Conservation (phyloP, 2,329 filamentous ascomycete species). For the Pestalotiopsis sp. region DNA sequence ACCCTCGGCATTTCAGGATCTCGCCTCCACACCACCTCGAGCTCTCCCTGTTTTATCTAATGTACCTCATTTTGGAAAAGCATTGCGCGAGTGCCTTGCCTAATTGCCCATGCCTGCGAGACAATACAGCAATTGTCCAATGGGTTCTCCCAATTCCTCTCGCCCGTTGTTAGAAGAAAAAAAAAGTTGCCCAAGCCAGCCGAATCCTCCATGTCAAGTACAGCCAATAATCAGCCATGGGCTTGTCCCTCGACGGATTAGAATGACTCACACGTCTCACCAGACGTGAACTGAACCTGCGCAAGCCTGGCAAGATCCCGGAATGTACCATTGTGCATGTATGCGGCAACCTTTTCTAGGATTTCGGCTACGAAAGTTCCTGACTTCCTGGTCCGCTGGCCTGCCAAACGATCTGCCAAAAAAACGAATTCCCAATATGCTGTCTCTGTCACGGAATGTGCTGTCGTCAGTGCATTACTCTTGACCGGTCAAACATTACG, state of each 20-base stretch:
- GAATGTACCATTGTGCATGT: background rate
- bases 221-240: slow-evolving; percentile 21
- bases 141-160: background rate
- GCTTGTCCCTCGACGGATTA: slow-evolving; percentile 15
- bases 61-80: background rate
- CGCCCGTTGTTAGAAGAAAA: background rate
- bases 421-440: background rate
- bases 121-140: background rate
- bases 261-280: slow-evolving; percentile 22
- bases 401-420: background rate
- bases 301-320: background rate
- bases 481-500: background rate
- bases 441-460: background rate
- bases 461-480: background rate
- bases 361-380: background rate
- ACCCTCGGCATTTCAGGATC: background rate
- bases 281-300: slow-evolving; percentile 1
- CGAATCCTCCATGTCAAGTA: slow-evolving; percentile 24
- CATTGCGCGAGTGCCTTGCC: slow-evolving; percentile 3
- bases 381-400: background rate
- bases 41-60: background rate
- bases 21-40: background rate
- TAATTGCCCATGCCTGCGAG: background rate
- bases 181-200: background rate
- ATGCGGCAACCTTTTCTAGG: background rate